A percentile compares a stretch with the other conserved stretches of the same genome.
phyloP scores from a whole-genome alignment of 306 rosid species.

The Dryas octopetala region DNA sequence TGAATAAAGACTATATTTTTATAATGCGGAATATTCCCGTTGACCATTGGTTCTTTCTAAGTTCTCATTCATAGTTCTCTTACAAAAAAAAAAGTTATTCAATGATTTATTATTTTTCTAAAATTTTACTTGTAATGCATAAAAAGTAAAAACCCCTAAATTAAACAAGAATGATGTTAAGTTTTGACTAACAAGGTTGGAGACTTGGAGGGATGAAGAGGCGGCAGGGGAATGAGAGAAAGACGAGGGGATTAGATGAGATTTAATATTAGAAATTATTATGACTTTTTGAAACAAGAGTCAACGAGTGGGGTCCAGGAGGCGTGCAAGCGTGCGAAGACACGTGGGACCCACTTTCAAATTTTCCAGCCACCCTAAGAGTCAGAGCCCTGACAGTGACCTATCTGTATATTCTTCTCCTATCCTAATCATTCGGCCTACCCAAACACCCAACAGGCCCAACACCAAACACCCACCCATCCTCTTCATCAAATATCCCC shows the following conservation, averaged over 20 bases:
- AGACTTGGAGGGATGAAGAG: neutral
- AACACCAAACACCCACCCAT: too few relatives aligned
- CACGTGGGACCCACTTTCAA: slow-evolving; percentile 44
- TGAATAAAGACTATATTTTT: too few relatives aligned
- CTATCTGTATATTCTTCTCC: slow-evolving; percentile 33
- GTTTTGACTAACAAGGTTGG: neutral
- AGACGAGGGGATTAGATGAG: neutral
- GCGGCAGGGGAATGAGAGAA: slow-evolving; percentile 7
- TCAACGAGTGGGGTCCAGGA: slow-evolving; percentile 63
- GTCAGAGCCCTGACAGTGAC: slow-evolving; percentile 92
- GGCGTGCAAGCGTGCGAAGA: slow-evolving; percentile 92
- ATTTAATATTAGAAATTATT: slow-evolving; percentile 3
- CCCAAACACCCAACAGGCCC: neutral
- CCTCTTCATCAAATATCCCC: too few relatives aligned
- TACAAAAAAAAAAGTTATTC: too few relatives aligned
- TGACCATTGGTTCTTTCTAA: too few relatives aligned
- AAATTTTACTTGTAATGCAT: too few relatives aligned
- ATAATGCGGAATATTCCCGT: too few relatives aligned
- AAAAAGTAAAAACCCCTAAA: too few relatives aligned
- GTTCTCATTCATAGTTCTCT: too few relatives aligned
- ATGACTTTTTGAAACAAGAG: slow-evolving; percentile 18
- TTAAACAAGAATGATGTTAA: neutral
- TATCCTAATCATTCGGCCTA: slow-evolving; percentile 37
- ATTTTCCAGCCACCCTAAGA: slow-evolving; percentile 37
- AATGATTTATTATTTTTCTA: too few relatives aligned